These are phyloP conservation scores for Taxillus chinensis DNA, from an alignment of 164 flowering plant genomes.

Conservation along the genomic window DNA sequence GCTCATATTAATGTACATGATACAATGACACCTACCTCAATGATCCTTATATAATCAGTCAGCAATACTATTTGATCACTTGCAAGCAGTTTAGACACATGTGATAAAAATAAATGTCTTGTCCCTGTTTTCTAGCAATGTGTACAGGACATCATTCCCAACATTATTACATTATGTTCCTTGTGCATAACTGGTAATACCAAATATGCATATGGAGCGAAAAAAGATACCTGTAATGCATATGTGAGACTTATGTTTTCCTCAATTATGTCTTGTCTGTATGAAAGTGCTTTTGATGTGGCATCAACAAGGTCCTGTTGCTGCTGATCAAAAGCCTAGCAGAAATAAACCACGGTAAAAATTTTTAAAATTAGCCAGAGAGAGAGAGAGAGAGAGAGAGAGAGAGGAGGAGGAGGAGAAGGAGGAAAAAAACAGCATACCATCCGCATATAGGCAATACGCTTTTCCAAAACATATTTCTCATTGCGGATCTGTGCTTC, in stretches of 20 bases:
- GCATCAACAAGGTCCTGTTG: constrained; percentile 95
- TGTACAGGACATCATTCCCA: too few relatives aligned
- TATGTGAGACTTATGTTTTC: constrained; percentile 89
- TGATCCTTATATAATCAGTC: too few relatives aligned
- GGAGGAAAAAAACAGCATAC: constrained; percentile 28
- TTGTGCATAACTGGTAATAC: too few relatives aligned
- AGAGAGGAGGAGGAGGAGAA: neutral
- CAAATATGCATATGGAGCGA: neutral
- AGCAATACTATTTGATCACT: too few relatives aligned
- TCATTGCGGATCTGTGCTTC: constrained; percentile 86
- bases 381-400: neutral
- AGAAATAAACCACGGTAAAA: constrained; percentile 2
- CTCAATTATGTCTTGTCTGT: constrained; percentile 92
- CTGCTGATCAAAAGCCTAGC: constrained; percentile 97
- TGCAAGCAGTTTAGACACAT: too few relatives aligned
- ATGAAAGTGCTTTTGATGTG: constrained; percentile 88
- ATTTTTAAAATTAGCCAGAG: neutral
- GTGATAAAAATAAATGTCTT: too few relatives aligned
- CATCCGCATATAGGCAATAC: constrained; percentile 93
- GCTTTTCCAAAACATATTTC: constrained; percentile 80
- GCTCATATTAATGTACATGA: too few relatives aligned
- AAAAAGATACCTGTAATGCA: constrained; percentile 66
- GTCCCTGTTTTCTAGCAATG: too few relatives aligned
- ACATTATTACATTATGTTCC: too few relatives aligned
- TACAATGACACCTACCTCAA: too few relatives aligned